These are phyloP conservation scores for Rhytidiadelphus loreus DNA, from an alignment of 225 moss, liverwort and hornwort genomes.

Conservation along the genomic window DNA sequence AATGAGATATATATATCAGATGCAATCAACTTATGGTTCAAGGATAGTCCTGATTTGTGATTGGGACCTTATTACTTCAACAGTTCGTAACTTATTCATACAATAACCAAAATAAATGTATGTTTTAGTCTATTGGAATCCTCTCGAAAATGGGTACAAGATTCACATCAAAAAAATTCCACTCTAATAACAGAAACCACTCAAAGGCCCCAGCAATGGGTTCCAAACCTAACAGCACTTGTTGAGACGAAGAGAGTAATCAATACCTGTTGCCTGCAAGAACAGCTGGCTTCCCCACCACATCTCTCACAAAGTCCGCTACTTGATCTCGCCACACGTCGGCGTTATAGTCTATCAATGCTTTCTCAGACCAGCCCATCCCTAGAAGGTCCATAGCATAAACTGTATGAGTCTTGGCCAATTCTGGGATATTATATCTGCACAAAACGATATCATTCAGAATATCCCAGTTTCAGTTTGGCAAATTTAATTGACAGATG, in stretches of 20 bases:
- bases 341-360: constrained; percentile 57
- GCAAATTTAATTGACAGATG: not conserved
- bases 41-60: not conserved
- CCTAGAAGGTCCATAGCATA: constrained; percentile 94
- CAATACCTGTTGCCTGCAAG: constrained; percentile 84
- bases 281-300: constrained; percentile 72
- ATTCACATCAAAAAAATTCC: not conserved
- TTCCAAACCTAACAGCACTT: not conserved
- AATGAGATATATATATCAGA: not conserved
- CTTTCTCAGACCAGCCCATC: constrained; percentile 87
- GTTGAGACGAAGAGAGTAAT: not conserved
- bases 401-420: constrained; percentile 79
- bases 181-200: not conserved
- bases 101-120: too few relatives aligned
- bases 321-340: constrained; percentile 88
- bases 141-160: not conserved
- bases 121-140: not conserved
- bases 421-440: constrained; percentile 85
- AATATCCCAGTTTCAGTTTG: not conserved
- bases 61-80: not conserved
- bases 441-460: not conserved
- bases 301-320: constrained; percentile 68
- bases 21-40: not conserved
- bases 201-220: not conserved
- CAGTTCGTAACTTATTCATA: not conserved